These are phyloP conservation scores for Lepiota venenata DNA, from an alignment of 768 basidiomycete genomes.

Conservation along the genomic window DNA sequence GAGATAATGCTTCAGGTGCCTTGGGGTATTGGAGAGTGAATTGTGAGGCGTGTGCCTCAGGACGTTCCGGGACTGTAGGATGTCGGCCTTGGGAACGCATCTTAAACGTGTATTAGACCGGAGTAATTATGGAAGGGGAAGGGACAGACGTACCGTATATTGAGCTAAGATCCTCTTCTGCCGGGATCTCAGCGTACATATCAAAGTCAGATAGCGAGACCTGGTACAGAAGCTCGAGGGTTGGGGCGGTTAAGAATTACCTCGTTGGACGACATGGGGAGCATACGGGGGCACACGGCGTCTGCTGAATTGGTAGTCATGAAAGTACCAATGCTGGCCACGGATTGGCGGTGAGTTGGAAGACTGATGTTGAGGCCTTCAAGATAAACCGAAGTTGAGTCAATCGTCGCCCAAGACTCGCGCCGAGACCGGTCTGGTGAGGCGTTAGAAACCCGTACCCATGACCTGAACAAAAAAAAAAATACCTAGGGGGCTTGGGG, in stretches of 20 bases:
- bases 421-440: slow-evolving; percentile 7
- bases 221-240: slow-evolving; percentile 29
- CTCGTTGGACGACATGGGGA: not conserved
- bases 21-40: slow-evolving; percentile 5
- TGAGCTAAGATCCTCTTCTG: slow-evolving; percentile 31
- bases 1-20: slow-evolving; percentile 19
- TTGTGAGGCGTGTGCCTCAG: slow-evolving; percentile 25
- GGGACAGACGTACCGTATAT: slow-evolving; percentile 28
- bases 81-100: slow-evolving; percentile 39
- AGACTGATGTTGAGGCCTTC: slow-evolving; percentile 36
- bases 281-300: slow-evolving; percentile 45
- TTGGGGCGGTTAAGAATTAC: slow-evolving; percentile 9
- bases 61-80: slow-evolving; percentile 32
- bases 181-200: slow-evolving; percentile 30
- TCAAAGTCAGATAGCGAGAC: slow-evolving; percentile 40
- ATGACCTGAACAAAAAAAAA: not conserved
- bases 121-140: not conserved
- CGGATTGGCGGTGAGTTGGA: slow-evolving; percentile 37
- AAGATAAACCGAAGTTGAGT: slow-evolving; percentile 35
- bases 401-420: slow-evolving; percentile 15
- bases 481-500: not conserved
- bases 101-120: slow-evolving; percentile 19
- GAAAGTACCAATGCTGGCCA: slow-evolving; percentile 53
- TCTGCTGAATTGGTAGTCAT: slow-evolving; percentile 57
- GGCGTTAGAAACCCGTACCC: not conserved